Evolutionary conservation across 805 yeast genomes (phyloP).

Genomic region (Zygosaccharomyces bisporus): DNA sequence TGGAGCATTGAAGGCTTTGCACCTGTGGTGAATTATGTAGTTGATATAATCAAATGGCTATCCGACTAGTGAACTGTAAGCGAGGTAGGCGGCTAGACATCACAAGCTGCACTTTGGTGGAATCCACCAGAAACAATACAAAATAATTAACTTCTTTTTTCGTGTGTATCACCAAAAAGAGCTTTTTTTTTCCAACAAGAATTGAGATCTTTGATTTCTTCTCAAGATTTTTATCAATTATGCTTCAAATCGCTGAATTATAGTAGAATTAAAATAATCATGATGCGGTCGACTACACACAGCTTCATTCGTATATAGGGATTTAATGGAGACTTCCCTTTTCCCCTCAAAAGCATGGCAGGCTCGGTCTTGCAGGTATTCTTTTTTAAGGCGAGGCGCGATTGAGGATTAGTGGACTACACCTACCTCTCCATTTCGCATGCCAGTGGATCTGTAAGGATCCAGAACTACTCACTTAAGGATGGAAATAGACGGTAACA

Average conservation of each 20-base stretch:
- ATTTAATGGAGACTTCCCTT: too few species aligned
- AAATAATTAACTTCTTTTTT: neutral
- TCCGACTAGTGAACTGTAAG: neutral
- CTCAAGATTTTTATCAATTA: too few species aligned
- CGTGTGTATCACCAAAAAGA: too few species aligned
- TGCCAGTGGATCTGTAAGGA: neutral
- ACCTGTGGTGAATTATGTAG: neutral
- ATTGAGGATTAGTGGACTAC: neutral
- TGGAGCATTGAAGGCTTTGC: conserved; percentile 63
- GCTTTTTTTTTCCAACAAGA: too few species aligned
- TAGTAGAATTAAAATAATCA: too few species aligned
- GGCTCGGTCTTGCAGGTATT: neutral
- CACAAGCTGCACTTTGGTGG: too few species aligned
- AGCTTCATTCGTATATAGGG: neutral
- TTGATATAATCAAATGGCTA: neutral
- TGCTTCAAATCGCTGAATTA: too few species aligned
- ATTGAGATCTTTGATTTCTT: too few species aligned
- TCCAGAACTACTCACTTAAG: conserved; percentile 1
- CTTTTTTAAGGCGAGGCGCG: too few species aligned
- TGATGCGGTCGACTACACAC: too few species aligned
- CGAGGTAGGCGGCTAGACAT: neutral
- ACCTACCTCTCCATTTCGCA: neutral
- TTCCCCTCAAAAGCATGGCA: neutral
- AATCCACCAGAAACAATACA: neutral
- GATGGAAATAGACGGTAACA: conserved; percentile 36